A percentile compares a stretch with the other conserved stretches of the same genome.
Conservation (phyloP, 345 rosid species). For the Orychophragmus violaceus region DNA sequence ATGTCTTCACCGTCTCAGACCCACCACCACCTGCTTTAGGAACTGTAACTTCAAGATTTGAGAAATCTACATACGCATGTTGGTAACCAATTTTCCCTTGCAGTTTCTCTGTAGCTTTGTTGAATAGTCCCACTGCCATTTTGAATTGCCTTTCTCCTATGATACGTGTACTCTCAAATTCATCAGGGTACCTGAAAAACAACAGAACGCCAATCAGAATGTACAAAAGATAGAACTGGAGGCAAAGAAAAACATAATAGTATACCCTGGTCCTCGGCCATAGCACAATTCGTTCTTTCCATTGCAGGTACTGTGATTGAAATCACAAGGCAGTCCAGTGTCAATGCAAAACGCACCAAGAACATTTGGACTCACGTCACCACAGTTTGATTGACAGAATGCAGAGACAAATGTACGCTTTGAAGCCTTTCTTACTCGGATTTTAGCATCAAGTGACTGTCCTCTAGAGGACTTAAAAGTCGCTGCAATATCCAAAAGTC, state of each 20-base stretch:
- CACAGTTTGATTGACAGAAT: constrained; percentile 89
- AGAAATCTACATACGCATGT: constrained; percentile 63
- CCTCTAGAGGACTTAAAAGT: constrained; percentile 54
- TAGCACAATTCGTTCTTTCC: constrained; percentile 89
- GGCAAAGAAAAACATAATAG: too few species aligned
- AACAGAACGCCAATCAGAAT: too few species aligned
- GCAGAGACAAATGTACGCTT: constrained; percentile 80
- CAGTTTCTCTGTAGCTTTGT: constrained; percentile 62
- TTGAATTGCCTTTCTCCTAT: constrained; percentile 83
- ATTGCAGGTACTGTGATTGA: constrained; percentile 88
- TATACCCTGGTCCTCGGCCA: constrained; percentile 94
- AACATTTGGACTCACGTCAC: constrained; percentile 92
- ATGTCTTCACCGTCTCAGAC: constrained; percentile 60
- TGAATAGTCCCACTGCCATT: constrained; percentile 71
- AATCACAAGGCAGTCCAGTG: constrained; percentile 86
- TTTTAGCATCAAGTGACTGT: constrained; percentile 38
- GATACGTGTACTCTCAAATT: constrained; percentile 83
- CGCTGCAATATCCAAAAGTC: constrained; percentile 67
- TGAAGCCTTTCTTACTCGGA: constrained; percentile 56
- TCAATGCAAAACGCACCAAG: constrained; percentile 80
- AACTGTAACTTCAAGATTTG: constrained; percentile 66
- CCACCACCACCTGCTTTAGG: constrained; percentile 53
- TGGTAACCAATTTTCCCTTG: constrained; percentile 66
- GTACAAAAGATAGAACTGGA: too few species aligned
- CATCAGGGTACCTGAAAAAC: constrained; percentile 85